Conservation (phyloP, 352 stramenopile genomes). For the Hyaloperonospora arabidopsidis region DNA sequence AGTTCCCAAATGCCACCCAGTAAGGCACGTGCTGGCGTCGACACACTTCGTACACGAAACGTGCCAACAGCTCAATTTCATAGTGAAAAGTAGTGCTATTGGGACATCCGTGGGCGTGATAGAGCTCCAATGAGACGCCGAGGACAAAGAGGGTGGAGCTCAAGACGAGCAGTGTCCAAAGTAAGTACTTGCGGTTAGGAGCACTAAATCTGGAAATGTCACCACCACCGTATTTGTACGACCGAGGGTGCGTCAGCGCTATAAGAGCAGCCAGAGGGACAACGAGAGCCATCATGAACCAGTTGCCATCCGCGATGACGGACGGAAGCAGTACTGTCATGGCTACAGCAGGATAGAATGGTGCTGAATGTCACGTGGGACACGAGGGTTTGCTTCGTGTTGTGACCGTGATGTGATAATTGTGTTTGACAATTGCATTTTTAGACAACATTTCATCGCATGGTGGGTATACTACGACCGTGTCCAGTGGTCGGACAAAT, state of each 20-base stretch:
- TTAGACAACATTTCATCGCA: no score
- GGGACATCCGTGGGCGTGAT: slow-evolving; percentile 51
- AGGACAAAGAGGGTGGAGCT: slow-evolving; percentile 29
- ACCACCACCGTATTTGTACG: slow-evolving; percentile 13
- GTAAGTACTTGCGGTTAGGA: slow-evolving; percentile 18
- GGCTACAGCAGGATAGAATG: not conserved
- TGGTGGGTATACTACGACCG: no score
- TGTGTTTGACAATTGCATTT: no score
- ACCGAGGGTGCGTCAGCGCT: slow-evolving; percentile 40
- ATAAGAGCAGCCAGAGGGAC: slow-evolving; percentile 21
- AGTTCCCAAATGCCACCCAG: slow-evolving; percentile 67
- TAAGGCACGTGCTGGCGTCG: slow-evolving; percentile 43
- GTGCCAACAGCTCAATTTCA: slow-evolving; percentile 60
- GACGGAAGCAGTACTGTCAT: slow-evolving; percentile 71
- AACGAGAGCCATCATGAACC: slow-evolving; percentile 43
- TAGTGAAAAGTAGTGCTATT: slow-evolving; percentile 62
- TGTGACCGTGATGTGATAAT: no score
- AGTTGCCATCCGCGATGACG: slow-evolving; percentile 58
- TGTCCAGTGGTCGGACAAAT: no score
- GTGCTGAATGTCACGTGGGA: no score
- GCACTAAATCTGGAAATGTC: slow-evolving; percentile 15
- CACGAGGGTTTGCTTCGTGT: no score
- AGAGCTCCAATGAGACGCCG: slow-evolving; percentile 45
- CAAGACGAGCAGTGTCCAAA: slow-evolving; percentile 42
- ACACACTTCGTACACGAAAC: slow-evolving; percentile 55